Evolutionary conservation across 2,329 filamentous ascomycete species (phyloP).

Genomic region (Emydomyces testavorans): DNA sequence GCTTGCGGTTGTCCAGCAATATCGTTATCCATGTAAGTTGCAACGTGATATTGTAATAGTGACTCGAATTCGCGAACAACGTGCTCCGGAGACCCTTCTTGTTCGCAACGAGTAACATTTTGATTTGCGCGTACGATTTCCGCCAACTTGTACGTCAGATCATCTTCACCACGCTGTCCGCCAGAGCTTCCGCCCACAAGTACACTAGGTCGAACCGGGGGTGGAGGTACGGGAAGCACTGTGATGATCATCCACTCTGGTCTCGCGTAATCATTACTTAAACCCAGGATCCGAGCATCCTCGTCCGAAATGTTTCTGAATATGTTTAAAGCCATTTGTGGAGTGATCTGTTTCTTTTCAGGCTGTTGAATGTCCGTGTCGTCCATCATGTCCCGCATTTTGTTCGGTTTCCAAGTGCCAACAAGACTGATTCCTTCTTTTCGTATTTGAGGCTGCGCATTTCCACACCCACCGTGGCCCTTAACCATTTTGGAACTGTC

Average conservation of each 20-base stretch:
- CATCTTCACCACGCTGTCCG: slow-evolving; percentile 90
- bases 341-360: slow-evolving; percentile 72
- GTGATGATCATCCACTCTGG: slow-evolving; percentile 98
- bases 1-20: slow-evolving; percentile 92
- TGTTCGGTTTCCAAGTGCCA: slow-evolving; percentile 58
- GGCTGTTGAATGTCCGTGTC: slow-evolving; percentile 49
- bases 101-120: slow-evolving; percentile 81
- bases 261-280: slow-evolving; percentile 88
- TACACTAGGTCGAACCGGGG: slow-evolving; percentile 90
- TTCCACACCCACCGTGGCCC: slow-evolving; percentile 84
- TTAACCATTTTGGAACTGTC: slow-evolving; percentile 44
- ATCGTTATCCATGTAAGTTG: slow-evolving; percentile 99
- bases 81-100: slow-evolving; percentile 83
- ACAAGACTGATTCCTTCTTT: slow-evolving; percentile 76
- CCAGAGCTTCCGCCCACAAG: slow-evolving; percentile 90
- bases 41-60: slow-evolving; percentile 91
- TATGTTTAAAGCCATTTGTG: slow-evolving; percentile 72
- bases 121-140: slow-evolving; percentile 97
- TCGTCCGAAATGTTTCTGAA: slow-evolving; percentile 73
- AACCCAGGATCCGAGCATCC: slow-evolving; percentile 73
- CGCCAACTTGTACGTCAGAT: slow-evolving; percentile 97
- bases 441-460: slow-evolving; percentile 75
- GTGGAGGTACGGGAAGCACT: slow-evolving; percentile 86
- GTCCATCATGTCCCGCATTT: slow-evolving; percentile 61
- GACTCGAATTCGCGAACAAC: slow-evolving; percentile 84